A percentile compares a stretch with the other conserved stretches of the same genome.
Conservation (phyloP, 73 alveolate genomes). For the Halteria grandinella region DNA sequence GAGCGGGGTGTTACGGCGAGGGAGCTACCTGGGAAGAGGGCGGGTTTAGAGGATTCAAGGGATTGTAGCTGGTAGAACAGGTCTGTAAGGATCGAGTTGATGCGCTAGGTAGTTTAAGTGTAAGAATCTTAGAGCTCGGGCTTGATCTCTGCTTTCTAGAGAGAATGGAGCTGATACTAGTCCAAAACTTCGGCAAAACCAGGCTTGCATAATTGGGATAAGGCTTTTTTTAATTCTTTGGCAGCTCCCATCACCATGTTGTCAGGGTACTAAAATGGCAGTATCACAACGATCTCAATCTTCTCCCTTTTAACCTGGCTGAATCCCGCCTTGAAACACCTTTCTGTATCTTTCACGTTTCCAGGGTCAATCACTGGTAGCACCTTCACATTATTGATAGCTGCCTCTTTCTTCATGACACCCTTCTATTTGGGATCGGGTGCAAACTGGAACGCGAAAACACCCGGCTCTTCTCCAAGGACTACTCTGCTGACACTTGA, state of each 20-base stretch:
- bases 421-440: not conserved
- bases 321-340: constrained; percentile 31
- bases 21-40: constrained; percentile 31
- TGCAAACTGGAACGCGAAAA: not conserved
- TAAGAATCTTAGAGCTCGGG: no score
- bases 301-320: not conserved
- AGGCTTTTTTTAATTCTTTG: not conserved
- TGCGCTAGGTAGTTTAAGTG: no score
- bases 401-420: not conserved
- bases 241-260: constrained; percentile 21
- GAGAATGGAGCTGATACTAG: no score
- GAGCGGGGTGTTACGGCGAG: constrained; percentile 30
- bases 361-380: not conserved
- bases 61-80: constrained; percentile 3
- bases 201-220: not conserved
- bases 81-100: constrained; percentile 16
- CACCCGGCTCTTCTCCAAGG: constrained; percentile 19
- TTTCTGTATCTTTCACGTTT: not conserved
- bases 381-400: constrained; percentile 36
- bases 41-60: not conserved
- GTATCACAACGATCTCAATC: not conserved
- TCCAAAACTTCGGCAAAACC: constrained; percentile 17
- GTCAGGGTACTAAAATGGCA: constrained; percentile 49
- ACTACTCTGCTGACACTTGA: constrained; percentile 22
- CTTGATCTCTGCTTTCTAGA: not conserved